These are phyloP conservation scores for Trichoderma reesei DNA, from an alignment of 495 filamentous ascomycete species.

Conservation along the genomic window DNA sequence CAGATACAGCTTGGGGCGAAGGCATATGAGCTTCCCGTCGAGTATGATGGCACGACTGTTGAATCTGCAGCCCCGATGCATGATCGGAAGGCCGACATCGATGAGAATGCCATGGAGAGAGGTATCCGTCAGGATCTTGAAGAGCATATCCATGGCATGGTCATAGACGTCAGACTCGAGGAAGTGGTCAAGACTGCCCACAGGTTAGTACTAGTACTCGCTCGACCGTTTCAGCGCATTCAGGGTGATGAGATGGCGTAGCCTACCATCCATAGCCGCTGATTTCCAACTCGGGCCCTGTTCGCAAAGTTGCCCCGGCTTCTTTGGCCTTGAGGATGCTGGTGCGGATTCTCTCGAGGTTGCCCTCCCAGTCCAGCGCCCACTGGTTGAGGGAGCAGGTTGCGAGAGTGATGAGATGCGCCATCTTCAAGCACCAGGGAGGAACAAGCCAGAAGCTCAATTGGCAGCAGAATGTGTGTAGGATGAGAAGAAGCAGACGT, in stretches of 20 bases:
- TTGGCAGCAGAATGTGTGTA: too few relatives aligned
- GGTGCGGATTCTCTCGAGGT: slow-evolving; percentile 54
- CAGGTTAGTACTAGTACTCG: slow-evolving; percentile 40
- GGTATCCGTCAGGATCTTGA: slow-evolving; percentile 40
- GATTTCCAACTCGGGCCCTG: slow-evolving; percentile 41
- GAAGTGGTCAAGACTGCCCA: slow-evolving; percentile 41
- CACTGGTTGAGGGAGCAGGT: slow-evolving; percentile 11
- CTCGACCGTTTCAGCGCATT: background rate
- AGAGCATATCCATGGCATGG: slow-evolving; percentile 31
- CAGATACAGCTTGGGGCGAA: slow-evolving; percentile 73
- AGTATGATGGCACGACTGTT: slow-evolving; percentile 65
- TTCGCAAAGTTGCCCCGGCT: slow-evolving; percentile 48
- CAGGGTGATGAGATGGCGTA: background rate
- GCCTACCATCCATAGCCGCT: slow-evolving; percentile 34
- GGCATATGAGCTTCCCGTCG: slow-evolving; percentile 59
- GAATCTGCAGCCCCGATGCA: slow-evolving; percentile 58
- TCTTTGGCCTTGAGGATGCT: slow-evolving; percentile 54
- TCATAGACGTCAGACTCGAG: slow-evolving; percentile 31
- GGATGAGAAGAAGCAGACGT: too few relatives aligned
- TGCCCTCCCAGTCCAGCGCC: slow-evolving; percentile 59
- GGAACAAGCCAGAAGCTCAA: background rate
- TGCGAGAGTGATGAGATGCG: slow-evolving; percentile 3
- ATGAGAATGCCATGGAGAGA: slow-evolving; percentile 67
- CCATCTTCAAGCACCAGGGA: background rate
- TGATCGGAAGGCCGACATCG: slow-evolving; percentile 63